These are phyloP conservation scores for Penicillium silybi DNA, from an alignment of 495 filamentous ascomycete genomes.

Conservation along the genomic window DNA sequence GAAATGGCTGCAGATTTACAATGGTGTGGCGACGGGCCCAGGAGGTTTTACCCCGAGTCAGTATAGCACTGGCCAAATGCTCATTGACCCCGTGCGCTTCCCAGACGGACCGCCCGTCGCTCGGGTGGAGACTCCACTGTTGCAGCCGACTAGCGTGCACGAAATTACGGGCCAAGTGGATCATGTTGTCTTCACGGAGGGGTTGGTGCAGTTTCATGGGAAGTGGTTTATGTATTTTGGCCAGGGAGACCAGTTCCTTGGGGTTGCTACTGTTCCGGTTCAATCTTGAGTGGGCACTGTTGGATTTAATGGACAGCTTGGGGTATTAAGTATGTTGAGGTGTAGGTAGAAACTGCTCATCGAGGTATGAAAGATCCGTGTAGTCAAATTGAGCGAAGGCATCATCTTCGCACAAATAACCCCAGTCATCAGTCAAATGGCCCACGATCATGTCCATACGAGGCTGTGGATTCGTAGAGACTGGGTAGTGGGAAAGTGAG, in stretches of 20 bases:
- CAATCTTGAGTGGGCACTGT: background rate
- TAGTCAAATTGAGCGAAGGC: background rate
- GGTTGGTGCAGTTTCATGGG: constrained; percentile 7
- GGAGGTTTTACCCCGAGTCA: background rate
- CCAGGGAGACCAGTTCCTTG: background rate
- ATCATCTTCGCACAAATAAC: background rate
- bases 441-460: constrained; percentile 3
- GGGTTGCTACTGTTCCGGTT: background rate
- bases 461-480: background rate
- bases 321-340: too few species aligned
- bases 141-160: constrained; percentile 1
- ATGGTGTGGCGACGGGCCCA: constrained; percentile 7
- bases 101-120: constrained; percentile 12
- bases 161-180: constrained; percentile 5
- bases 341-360: background rate
- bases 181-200: constrained; percentile 5
- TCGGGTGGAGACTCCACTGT: constrained; percentile 3
- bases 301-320: too few species aligned
- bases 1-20: constrained; percentile 22
- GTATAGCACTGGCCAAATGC: constrained; percentile 25
- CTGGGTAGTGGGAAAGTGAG: background rate
- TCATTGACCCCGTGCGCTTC: constrained; percentile 9
- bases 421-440: constrained; percentile 7
- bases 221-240: constrained; percentile 9
- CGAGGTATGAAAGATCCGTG: background rate